phyloP scores from a whole-genome alignment of 495 filamentous ascomycete genomes.

The Usnea hakonensis region DNA sequence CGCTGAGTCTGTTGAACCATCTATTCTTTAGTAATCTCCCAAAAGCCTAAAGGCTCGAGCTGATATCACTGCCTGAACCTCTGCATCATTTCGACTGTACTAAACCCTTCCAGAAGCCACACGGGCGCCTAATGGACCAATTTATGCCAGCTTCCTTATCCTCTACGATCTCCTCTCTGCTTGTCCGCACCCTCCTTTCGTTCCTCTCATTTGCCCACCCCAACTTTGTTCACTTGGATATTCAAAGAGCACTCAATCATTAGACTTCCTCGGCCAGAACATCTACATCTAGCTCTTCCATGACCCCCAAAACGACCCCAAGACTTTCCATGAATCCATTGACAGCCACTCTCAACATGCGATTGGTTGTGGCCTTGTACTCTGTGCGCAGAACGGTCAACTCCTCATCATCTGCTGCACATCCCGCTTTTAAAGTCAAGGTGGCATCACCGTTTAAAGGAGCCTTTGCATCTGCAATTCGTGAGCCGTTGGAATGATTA shows the following conservation, averaged over 20 bases:
- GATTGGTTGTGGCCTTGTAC: constrained; percentile 85
- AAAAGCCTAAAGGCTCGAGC: background rate
- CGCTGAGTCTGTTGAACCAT: background rate
- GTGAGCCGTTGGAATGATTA: constrained; percentile 13
- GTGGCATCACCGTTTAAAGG: constrained; percentile 9
- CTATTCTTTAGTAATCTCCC: background rate
- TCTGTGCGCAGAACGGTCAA: constrained; percentile 58
- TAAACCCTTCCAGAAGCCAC: background rate
- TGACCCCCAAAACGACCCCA: constrained; percentile 71
- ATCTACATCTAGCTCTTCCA: constrained; percentile 85
- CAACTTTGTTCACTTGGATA: background rate
- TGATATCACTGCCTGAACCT: background rate
- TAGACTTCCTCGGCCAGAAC: constrained; percentile 40
- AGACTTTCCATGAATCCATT: constrained; percentile 97
- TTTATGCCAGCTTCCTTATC: background rate
- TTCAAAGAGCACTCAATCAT: background rate
- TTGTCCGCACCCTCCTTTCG: background rate
- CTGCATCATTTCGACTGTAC: background rate
- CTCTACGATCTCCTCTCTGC: background rate
- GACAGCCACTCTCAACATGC: constrained; percentile 93
- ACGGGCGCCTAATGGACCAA: background rate
- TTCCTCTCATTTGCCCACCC: background rate
- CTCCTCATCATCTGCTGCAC: constrained; percentile 31
- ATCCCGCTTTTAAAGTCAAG: background rate
- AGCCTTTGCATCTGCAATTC: background rate